phyloP scores from a whole-genome alignment of 75 land plant genomes.

The Cryptomeria japonica region DNA sequence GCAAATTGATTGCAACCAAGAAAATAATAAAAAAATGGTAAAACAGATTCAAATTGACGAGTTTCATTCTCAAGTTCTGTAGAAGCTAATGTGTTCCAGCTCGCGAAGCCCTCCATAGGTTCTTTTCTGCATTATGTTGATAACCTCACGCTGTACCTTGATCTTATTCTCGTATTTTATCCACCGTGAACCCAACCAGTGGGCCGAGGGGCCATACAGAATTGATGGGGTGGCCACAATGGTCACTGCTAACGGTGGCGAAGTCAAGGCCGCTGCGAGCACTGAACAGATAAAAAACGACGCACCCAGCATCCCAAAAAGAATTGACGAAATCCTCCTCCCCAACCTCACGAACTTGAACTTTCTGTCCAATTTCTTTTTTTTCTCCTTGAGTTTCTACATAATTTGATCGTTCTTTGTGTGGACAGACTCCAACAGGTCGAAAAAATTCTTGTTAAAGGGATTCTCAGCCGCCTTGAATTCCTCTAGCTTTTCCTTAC shows the following conservation, averaged over 20 bases:
- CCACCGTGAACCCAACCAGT: slow-evolving; percentile 32
- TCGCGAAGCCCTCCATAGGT: slow-evolving; percentile 67
- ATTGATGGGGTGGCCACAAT: slow-evolving; percentile 53
- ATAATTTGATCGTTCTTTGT: slow-evolving; percentile 57
- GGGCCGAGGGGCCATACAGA: slow-evolving; percentile 61
- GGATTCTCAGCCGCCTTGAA: slow-evolving; percentile 60
- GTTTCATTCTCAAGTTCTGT: slow-evolving; percentile 39
- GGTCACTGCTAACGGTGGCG: too few relatives aligned
- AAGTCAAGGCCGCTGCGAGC: too few relatives aligned
- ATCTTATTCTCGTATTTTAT: slow-evolving; percentile 53
- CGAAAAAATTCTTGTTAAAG: slow-evolving; percentile 64
- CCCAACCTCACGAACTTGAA: slow-evolving; percentile 43
- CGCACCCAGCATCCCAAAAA: too few relatives aligned
- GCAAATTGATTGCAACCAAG: too few relatives aligned
- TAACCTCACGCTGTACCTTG: slow-evolving; percentile 52
- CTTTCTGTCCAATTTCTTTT: slow-evolving; percentile 56
- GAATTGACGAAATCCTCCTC: too few relatives aligned
- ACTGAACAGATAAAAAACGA: too few relatives aligned
- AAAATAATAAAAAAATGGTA: too few relatives aligned
- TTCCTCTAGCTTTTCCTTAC: slow-evolving; percentile 39
- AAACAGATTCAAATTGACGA: not conserved
- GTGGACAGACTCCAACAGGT: slow-evolving; percentile 43
- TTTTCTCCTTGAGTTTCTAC: slow-evolving; percentile 46
- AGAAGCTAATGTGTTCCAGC: slow-evolving; percentile 59
- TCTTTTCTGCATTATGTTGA: slow-evolving; percentile 44